phyloP scores from a whole-genome alignment of 768 basidiomycete species.

The Arthromyces matolae region DNA sequence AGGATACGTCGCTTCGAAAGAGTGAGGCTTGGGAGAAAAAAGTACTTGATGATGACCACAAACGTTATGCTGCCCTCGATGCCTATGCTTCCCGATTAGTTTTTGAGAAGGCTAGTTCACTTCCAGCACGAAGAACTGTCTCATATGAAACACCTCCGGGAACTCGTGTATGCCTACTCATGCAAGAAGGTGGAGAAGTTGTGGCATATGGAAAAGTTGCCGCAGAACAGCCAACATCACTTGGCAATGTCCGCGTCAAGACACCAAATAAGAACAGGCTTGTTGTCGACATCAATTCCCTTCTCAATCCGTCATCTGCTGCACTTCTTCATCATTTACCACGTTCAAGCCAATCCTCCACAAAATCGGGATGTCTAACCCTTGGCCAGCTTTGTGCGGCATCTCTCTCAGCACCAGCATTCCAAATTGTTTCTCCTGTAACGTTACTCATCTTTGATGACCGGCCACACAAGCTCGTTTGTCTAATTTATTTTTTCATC shows the following conservation, averaged over 20 bases:
- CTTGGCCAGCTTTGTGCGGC: slow-evolving; percentile 3
- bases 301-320: slow-evolving; percentile 10
- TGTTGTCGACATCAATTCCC: slow-evolving; percentile 9
- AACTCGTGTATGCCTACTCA: slow-evolving; percentile 13
- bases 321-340: slow-evolving; percentile 9
- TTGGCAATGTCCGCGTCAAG: slow-evolving; percentile 7
- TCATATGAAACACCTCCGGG: slow-evolving; percentile 7
- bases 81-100: not conserved
- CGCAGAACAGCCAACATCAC: not conserved
- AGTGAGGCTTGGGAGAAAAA: slow-evolving; percentile 16
- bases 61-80: slow-evolving; percentile 3
- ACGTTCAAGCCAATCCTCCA: not conserved
- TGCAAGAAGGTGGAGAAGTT: slow-evolving; percentile 15
- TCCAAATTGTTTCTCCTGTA: not conserved
- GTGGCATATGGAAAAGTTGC: slow-evolving; percentile 11
- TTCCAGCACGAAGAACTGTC: not conserved
- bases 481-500: not conserved
- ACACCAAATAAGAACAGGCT: slow-evolving; percentile 9
- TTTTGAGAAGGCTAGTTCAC: not conserved
- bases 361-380: slow-evolving; percentile 3
- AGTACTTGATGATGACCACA: slow-evolving; percentile 1
- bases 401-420: not conserved
- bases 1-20: slow-evolving; percentile 5
- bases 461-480: not conserved
- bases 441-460: not conserved